Base-by-base conservation (phyloP, 768 basidiomycete species). In the Coprinellus micaceus region DNA sequence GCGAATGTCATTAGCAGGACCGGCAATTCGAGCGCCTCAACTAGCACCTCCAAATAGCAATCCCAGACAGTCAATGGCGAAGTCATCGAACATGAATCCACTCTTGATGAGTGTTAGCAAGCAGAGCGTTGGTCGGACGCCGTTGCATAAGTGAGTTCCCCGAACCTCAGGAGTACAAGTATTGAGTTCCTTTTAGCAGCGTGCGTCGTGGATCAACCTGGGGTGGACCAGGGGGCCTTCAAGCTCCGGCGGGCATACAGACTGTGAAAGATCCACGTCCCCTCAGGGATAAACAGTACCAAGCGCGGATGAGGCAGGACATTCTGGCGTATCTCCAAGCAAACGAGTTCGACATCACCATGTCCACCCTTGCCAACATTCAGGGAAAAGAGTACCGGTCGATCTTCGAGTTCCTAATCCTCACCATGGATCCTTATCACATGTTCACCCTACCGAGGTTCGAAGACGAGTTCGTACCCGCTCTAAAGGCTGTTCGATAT, bases 331-430 rank as follows among this genome's bases (percentile, higher is more conserved):
- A 86, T 74, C 77, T 96, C 19, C 80, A 83, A 61, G 69, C 71
- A 26, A 77, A 78, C n/a, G 83, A 82, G 5, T 87, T 83, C 58
- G 85, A 88, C 13, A 83, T 93, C 25, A 76, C 82, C 2, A 79
- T 84, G 67, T 80, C 85, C 54, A 84, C 84, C 2, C 74, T 97
- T 3, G 74, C 79, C 45, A 89, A 85, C 46, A 92, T 95, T 45
- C 90, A 91, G 3, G 85, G 84, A 17, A 91, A 91, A 61, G 93
- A 95, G 60, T 98, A 91, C 65, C 84, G 91, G 26, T 74, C 80
- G 1, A 89, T 98, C 40, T 94, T 97, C 67, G 83, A 89, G 53
- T 86, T 86, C 58, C 79, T 98, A 13, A 77, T 94, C 28, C 67
- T 73, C 15, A 78, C 78, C 24, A 73, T 94, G 12, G 94, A 98